Evolutionary conservation across 1,284 basidiomycete species (phyloP).

Genomic region (Ceratobasidium sp.): DNA sequence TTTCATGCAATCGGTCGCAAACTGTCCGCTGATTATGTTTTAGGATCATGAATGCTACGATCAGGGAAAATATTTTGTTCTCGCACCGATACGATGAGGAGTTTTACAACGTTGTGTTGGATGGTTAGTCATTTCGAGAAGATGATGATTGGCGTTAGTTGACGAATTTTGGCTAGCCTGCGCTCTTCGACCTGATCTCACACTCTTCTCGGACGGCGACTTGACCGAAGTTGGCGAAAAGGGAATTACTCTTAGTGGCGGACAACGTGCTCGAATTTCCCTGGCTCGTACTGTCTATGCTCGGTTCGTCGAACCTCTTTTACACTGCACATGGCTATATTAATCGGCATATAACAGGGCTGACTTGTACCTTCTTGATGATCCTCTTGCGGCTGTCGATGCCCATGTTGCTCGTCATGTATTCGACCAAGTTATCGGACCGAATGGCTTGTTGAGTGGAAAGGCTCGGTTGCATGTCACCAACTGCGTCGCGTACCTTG

Average conservation of each 20-base stretch:
- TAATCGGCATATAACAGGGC: conserved; percentile 57
- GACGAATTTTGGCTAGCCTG: conserved; percentile 66
- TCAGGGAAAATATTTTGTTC: conserved; percentile 90
- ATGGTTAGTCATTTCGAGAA: conserved; percentile 56
- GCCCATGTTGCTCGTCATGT: conserved; percentile 75
- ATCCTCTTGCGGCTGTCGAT: conserved; percentile 66
- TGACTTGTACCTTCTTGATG: conserved; percentile 61
- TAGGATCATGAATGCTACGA: conserved; percentile 82
- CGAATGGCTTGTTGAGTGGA: conserved; percentile 79
- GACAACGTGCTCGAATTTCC: conserved; percentile 66
- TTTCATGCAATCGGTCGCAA: too few relatives aligned
- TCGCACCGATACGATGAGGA: conserved; percentile 84
- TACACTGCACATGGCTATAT: conserved; percentile 37
- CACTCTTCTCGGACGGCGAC: conserved; percentile 73
- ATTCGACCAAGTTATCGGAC: conserved; percentile 87
- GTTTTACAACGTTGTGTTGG: conserved; percentile 76
- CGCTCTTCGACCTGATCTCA: conserved; percentile 81
- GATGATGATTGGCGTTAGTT: background rate
- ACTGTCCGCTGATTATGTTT: conserved; percentile 15
- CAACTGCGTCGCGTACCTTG: conserved; percentile 84
- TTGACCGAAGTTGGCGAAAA: conserved; percentile 77
- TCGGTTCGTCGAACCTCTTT: conserved; percentile 4
- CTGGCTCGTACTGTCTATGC: conserved; percentile 61
- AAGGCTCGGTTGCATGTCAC: conserved; percentile 91
- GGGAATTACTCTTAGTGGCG: conserved; percentile 57